These are phyloP conservation scores for Alternaria angustiovoidea DNA, from an alignment of 2,329 filamentous ascomycete genomes.

Conservation along the genomic window DNA sequence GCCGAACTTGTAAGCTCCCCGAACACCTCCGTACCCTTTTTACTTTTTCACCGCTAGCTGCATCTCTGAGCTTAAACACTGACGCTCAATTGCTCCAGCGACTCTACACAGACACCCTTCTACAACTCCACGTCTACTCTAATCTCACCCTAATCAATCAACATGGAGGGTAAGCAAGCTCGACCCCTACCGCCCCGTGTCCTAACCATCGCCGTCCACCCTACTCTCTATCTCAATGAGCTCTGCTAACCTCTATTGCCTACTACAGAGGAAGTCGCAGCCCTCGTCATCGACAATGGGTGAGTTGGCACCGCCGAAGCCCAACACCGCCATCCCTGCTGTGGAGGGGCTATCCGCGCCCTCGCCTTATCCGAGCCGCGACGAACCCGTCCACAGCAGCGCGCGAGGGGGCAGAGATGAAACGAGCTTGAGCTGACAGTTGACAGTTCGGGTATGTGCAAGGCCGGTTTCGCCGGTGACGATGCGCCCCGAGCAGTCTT, in stretches of 20 bases:
- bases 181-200: constrained; percentile 32
- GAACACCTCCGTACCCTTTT: constrained; percentile 33
- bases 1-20: constrained; percentile 46
- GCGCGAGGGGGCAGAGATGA: constrained; percentile 26
- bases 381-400: constrained; percentile 34
- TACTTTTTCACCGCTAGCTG: constrained; percentile 31
- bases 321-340: constrained; percentile 46
- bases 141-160: constrained; percentile 56
- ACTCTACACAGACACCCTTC: constrained; percentile 40
- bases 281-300: constrained; percentile 99
- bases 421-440: constrained; percentile 48
- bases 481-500: constrained; percentile 99
- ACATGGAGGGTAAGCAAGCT: constrained; percentile 73
- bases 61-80: constrained; percentile 36
- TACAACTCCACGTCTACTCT: constrained; percentile 43
- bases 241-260: constrained; percentile 45
- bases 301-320: constrained; percentile 67
- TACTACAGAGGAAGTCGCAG: constrained; percentile 95
- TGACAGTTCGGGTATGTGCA: constrained; percentile 99
- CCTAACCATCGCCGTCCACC: constrained; percentile 26
- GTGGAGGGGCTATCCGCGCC: constrained; percentile 49
- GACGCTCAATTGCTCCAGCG: constrained; percentile 43
- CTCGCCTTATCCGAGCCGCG: constrained; percentile 32
- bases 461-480: constrained; percentile 99
- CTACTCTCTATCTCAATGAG: constrained; percentile 41